Evolutionary conservation across 2,329 filamentous ascomycete genomes (phyloP).

Genomic region (Aspergillus sp.): DNA sequence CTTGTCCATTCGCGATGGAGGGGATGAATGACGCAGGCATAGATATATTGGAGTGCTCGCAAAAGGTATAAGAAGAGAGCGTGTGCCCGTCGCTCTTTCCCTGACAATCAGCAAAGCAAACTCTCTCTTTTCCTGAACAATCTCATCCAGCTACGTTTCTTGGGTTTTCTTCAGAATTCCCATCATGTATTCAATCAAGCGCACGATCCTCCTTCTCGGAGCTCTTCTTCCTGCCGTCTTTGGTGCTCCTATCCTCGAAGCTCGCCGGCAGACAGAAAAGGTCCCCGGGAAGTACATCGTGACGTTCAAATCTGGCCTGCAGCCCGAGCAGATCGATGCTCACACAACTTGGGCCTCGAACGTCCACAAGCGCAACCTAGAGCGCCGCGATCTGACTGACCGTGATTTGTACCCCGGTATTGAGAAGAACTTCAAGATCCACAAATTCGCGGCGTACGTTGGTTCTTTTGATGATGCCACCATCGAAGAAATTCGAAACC

Average conservation of each 20-base stretch:
- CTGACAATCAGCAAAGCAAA: neutral
- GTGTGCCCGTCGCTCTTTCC: constrained; percentile 9
- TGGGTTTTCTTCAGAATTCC: neutral
- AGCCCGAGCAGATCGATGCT: constrained; percentile 17
- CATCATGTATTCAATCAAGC: constrained; percentile 23
- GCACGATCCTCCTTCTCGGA: constrained; percentile 21
- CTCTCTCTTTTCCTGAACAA: neutral
- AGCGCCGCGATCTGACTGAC: constrained; percentile 11
- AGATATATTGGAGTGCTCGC: neutral
- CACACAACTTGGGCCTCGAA: constrained; percentile 22
- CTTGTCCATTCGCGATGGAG: constrained; percentile 10
- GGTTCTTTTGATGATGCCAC: constrained; percentile 47
- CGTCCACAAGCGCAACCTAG: constrained; percentile 21
- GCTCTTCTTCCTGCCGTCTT: constrained; percentile 24
- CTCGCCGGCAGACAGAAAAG: constrained; percentile 12
- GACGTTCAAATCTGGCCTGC: constrained; percentile 22
- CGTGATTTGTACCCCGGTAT: constrained; percentile 28
- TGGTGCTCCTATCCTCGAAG: constrained; percentile 15
- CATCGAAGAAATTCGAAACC: constrained; percentile 40
- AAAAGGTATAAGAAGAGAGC: constrained; percentile 10
- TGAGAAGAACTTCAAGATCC: constrained; percentile 45
- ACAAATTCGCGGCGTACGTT: constrained; percentile 44
- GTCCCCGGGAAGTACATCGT: constrained; percentile 27
- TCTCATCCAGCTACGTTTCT: neutral
- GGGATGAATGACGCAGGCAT: constrained; percentile 5